Evolutionary conservation across 2,329 filamentous ascomycete species (phyloP).

Genomic region (Akanthomyces dipterigenus): DNA sequence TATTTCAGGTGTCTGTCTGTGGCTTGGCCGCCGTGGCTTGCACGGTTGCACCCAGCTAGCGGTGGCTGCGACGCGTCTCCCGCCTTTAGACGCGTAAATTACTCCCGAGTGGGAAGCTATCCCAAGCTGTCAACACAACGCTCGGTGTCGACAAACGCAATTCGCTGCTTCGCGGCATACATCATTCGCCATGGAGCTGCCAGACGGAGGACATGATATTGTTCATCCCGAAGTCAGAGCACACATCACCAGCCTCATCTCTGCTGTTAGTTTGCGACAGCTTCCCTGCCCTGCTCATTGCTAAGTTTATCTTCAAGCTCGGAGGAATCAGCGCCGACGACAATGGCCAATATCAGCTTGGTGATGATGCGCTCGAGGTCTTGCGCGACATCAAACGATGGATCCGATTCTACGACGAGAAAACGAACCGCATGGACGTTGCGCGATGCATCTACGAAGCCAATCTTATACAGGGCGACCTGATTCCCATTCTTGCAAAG

Average conservation of each 20-base stretch:
- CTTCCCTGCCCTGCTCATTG: neutral
- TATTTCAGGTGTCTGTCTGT: too few relatives aligned
- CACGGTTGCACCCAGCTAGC: too few relatives aligned
- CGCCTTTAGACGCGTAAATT: slow-evolving; percentile 16
- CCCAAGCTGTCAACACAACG: slow-evolving; percentile 4
- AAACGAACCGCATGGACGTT: slow-evolving; percentile 89
- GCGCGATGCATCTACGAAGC: slow-evolving; percentile 87
- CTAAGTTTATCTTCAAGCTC: slow-evolving; percentile 47
- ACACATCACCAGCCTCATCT: slow-evolving; percentile 88
- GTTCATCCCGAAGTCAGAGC: slow-evolving; percentile 91
- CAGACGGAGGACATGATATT: slow-evolving; percentile 47
- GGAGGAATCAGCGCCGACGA: slow-evolving; percentile 76
- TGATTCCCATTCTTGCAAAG: slow-evolving; percentile 78
- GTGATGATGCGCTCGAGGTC: slow-evolving; percentile 87
- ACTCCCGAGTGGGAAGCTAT: neutral
- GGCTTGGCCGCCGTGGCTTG: too few relatives aligned
- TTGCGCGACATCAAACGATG: slow-evolving; percentile 91
- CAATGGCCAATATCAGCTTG: slow-evolving; percentile 77
- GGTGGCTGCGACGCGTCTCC: slow-evolving; percentile 11
- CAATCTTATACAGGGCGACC: slow-evolving; percentile 83
- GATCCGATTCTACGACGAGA: slow-evolving; percentile 91
- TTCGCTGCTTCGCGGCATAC: neutral
- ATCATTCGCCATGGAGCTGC: slow-evolving; percentile 43
- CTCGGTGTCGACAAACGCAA: neutral
- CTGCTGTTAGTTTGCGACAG: slow-evolving; percentile 59